Evolutionary conservation across 2,329 filamentous ascomycete species (phyloP), one percentile per base, ranked within the genome.

Genomic region (Arthrobotrys conoides): DNA sequence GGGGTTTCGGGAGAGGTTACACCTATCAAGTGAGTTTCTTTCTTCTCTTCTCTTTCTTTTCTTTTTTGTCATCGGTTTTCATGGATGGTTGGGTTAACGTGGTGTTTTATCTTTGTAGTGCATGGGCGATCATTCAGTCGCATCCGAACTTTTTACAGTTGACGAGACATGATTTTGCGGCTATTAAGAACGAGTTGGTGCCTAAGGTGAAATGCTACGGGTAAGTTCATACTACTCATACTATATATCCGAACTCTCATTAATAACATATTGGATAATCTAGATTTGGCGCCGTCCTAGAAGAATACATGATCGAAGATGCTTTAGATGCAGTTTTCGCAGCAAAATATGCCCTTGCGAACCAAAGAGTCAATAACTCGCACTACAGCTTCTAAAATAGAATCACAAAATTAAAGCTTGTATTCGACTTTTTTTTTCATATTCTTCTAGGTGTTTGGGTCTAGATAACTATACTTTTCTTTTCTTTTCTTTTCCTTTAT

Each of bases 171-270:
- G 93, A 97, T 82, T 90, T 97, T 81, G 87, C 88, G 81, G 88
- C 87, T 80, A 87, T 97, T 81, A 90, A 92, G 64, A 90, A 91
- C 64, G 92, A 93, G 73, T 87, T 98, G 71, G 87, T 89, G 81
- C 88, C 88, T 71, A 97, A 97, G 85, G 90, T 97, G 75, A 89
- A 94, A 80, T 98, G 96, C 84, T 97, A 97, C 84, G 96, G 96
- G 92, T 95, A 86, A 83, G 91, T 88, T 46, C n/a, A 8, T 33
- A 5, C 14, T 4, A 61, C n/a, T 20, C 14, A 9, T 41, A 41
- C 12, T 16, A n/a, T 5, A n/a, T 14, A 41, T 41, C 6, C 4
- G 33, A 36, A 41, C 14, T 41, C 14, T 41, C 38, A 1, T 12
- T 41, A 16, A 41, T 41, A n/a, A 38, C 14, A 16, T n/a, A 16